Base-by-base conservation (phyloP, 2,329 filamentous ascomycete genomes). In the Trichophyton equinum region DNA sequence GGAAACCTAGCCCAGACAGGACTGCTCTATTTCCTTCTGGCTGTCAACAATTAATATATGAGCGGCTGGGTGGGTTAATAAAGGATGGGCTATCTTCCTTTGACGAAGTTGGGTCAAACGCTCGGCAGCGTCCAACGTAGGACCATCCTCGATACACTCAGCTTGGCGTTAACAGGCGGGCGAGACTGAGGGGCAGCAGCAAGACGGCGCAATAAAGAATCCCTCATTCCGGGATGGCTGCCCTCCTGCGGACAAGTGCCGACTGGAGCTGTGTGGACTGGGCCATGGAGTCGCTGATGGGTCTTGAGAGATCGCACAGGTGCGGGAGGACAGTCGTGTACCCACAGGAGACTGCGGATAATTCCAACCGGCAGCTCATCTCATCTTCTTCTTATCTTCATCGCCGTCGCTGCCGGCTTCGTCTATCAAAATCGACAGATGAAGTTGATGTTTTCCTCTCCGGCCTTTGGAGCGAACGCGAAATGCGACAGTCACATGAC, bases 181-280 rank as follows among this genome's bases (percentile, higher is more conserved):
- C 51, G 27, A 18, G 51, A 33, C 18, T 27, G 22, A 13, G 46
- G 20, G 20, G 11, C n/a, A 51, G 22, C 11, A 30, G 27, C 5
- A 30, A 30, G 6, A 30, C 27, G 6, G 6, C 27, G 27, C 27
- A 30, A 36, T 36, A 25, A 36, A 55, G 51, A 55, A 27, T n/a
- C 51, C 13, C 27, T 53, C 22, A 5, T 51, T 4, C 27, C 20
- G 27, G 27, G n/a, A 8, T 36, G 13, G 13, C 18, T 22, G 25
- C 22, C 30, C 51, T 55, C 51, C 25, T 55, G 51, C 51, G 51
- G 51, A 55, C 51, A 55, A 55, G 27, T 55, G 2, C 51, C 51
- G 51, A 55, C 51, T 53, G 27, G 51, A 27, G 27, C 27, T 27
- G 51, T 25, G 49, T 55, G 51, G 27, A 20, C 51, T 36, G 1